Evolutionary conservation across 164 flowering plant species (phyloP).

Genomic region (Macadamia integrifolia): DNA sequence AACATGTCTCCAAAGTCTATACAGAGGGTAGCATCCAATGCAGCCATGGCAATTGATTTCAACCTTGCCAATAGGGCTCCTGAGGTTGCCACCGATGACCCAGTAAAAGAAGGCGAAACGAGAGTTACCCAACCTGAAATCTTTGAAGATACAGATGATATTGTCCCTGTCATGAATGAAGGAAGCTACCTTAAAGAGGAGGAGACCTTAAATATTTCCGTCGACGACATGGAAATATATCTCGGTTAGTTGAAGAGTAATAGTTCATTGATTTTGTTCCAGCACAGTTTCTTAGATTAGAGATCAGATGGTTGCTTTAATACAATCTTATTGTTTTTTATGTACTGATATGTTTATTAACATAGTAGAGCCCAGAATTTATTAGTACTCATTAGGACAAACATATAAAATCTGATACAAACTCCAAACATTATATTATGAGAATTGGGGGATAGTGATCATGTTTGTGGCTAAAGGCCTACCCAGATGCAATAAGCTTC

Average conservation of each 20-base stretch:
- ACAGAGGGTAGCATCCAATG: conserved; percentile 62
- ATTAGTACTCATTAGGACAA: too few relatives aligned
- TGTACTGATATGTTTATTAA: too few relatives aligned
- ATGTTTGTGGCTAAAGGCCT: neutral
- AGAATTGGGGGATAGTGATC: neutral
- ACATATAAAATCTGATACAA: too few relatives aligned
- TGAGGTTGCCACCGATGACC: neutral
- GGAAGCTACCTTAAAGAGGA: conserved; percentile 8
- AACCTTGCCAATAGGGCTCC: conserved; percentile 5
- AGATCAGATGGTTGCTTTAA: too few relatives aligned
- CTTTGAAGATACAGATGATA: conserved; percentile 18
- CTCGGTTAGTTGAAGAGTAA: neutral
- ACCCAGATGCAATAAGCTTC: conserved; percentile 25
- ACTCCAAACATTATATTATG: too few relatives aligned
- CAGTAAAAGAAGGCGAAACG: neutral
- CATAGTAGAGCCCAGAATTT: too few relatives aligned
- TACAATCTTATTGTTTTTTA: too few relatives aligned
- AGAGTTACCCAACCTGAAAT: neutral
- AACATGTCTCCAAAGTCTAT: conserved; percentile 57
- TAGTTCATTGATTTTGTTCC: neutral
- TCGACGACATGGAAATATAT: conserved; percentile 32
- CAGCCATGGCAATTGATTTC: conserved; percentile 57
- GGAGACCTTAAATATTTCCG: conserved; percentile 31
- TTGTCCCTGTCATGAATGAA: conserved; percentile 3
- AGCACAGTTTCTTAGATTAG: neutral